A percentile compares a stretch with the other conserved stretches of the same genome.
phyloP scores from a whole-genome alignment of 257 asterid species.

The Hygrophila difformis region DNA sequence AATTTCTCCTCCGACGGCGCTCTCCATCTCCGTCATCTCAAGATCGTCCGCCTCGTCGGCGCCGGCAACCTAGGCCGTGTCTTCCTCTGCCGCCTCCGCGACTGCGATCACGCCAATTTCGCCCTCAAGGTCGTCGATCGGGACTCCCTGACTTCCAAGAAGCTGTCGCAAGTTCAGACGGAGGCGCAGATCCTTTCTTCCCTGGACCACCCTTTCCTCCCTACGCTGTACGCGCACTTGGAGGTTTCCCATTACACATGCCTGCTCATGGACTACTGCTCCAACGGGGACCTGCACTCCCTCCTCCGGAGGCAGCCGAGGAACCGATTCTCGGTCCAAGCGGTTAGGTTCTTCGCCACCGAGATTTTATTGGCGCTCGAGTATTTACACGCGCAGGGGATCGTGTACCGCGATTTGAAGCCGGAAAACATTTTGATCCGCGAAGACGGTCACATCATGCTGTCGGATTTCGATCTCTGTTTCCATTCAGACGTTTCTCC shows the following conservation, averaged over 20 bases:
- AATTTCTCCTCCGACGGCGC: slow-evolving; percentile 57
- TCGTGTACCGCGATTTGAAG: slow-evolving; percentile 73
- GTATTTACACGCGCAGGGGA: slow-evolving; percentile 67
- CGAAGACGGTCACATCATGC: slow-evolving; percentile 78
- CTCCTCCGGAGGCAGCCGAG: slow-evolving; percentile 60
- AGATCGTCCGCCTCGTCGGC: slow-evolving; percentile 77
- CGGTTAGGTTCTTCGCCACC: slow-evolving; percentile 70
- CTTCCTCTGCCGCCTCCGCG: slow-evolving; percentile 79
- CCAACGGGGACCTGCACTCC: slow-evolving; percentile 80
- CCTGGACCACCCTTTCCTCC: slow-evolving; percentile 78
- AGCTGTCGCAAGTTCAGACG: slow-evolving; percentile 62
- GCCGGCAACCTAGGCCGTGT: slow-evolving; percentile 92
- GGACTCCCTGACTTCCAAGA: slow-evolving; percentile 46
- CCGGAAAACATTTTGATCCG: slow-evolving; percentile 77
- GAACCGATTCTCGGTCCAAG: slow-evolving; percentile 35
- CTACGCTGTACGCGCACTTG: slow-evolving; percentile 71
- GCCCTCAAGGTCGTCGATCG: slow-evolving; percentile 85
- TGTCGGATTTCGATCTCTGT: slow-evolving; percentile 77
- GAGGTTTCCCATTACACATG: slow-evolving; percentile 83
- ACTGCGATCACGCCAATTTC: slow-evolving; percentile 71
- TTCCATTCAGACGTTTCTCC: slow-evolving; percentile 47
- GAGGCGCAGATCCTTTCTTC: slow-evolving; percentile 69
- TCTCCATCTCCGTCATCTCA: slow-evolving; percentile 79
- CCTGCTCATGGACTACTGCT: slow-evolving; percentile 66
- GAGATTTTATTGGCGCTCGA: slow-evolving; percentile 68